Base-by-base conservation (phyloP, 257 asterid genomes). In the Nicotiana noctiflora region DNA sequence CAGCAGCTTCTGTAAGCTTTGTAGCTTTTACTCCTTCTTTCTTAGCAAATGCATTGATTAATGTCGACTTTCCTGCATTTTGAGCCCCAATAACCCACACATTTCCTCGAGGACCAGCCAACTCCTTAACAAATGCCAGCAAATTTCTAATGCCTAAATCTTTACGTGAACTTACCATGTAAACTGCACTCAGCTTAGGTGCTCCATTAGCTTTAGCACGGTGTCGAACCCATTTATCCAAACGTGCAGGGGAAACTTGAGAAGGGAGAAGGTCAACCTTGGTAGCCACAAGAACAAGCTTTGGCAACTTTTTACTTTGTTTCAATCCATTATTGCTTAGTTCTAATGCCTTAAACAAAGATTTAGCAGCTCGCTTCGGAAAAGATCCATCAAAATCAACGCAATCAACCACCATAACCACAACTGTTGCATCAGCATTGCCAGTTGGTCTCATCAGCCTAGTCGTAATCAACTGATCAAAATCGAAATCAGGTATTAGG, bases 11-110 rank as follows among this genome's bases (percentile, higher is more conserved):
- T 2, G 98, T 95, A 65, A 93, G 91, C 89, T 89, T 95, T 11
- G 96, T 88, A 31, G 88, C 91, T 84, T 90, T 93, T 13, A 88
- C 91, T 53, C 96, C 92, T 88, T 85, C 96, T 81, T 95, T 95
- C 83, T 88, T 95, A 23, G 97, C 87, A 86, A 95, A 90, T 13
- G 97, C 96, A 82, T 95, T 95, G 79, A 95, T 95, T 88, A 95
- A 81, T 6, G 99, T 93, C 1, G 99, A 95, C 70, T 91, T 95
- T 56, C 99, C 99, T 8, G 97, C 98, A 84, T 95, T 95, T 85
- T 93, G 99, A 76, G 99, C 95, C 84, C 99, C 98, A 37, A 95
- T 88, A 76, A 95, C 96, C 99, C 99, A 95, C 79, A 93, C 99
- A 65, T 95, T 91, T 62, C 99, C 99, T 66, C 99, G 88, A 31